These are phyloP conservation scores for Chlorella variabilis DNA, from an alignment of 163 green algal species.

Conservation along the genomic window DNA sequence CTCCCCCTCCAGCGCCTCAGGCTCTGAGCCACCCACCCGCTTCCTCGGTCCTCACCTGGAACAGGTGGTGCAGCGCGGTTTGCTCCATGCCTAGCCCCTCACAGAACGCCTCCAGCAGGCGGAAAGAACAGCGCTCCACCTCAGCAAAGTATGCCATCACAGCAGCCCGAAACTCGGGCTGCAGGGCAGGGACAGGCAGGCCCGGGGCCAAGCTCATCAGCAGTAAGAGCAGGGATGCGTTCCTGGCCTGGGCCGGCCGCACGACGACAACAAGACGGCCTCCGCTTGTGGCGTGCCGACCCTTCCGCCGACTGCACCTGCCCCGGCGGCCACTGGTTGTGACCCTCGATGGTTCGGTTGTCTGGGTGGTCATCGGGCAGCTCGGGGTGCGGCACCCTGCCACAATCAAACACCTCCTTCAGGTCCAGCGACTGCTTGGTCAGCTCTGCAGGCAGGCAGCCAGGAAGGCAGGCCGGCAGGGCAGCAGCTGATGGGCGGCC, in stretches of 20 bases:
- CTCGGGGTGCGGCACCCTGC: background rate
- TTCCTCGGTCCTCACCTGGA: background rate
- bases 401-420: constrained; percentile 27
- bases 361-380: constrained; percentile 4
- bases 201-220: background rate
- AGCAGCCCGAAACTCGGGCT: constrained; percentile 12
- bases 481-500: constrained; percentile 39
- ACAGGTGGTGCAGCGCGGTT: constrained; percentile 15
- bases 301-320: constrained; percentile 5
- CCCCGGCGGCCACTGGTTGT: constrained; percentile 21
- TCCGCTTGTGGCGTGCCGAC: no score
- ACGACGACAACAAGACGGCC: no score
- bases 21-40: no score
- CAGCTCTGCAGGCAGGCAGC: constrained; percentile 25
- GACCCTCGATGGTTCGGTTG: background rate
- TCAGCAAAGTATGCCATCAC: constrained; percentile 14
- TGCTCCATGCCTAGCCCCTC: constrained; percentile 5
- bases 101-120: constrained; percentile 39
- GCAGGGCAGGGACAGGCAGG: background rate
- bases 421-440: constrained; percentile 37
- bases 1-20: no score
- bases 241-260: no score
- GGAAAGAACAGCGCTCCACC: constrained; percentile 24
- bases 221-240: no score
- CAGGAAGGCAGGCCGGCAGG: constrained; percentile 22